A percentile compares a stretch with the other conserved stretches of the same genome.
Evolutionary conservation across 2,329 filamentous ascomycete species (phyloP).

Genomic region (Sporothrix sp.): DNA sequence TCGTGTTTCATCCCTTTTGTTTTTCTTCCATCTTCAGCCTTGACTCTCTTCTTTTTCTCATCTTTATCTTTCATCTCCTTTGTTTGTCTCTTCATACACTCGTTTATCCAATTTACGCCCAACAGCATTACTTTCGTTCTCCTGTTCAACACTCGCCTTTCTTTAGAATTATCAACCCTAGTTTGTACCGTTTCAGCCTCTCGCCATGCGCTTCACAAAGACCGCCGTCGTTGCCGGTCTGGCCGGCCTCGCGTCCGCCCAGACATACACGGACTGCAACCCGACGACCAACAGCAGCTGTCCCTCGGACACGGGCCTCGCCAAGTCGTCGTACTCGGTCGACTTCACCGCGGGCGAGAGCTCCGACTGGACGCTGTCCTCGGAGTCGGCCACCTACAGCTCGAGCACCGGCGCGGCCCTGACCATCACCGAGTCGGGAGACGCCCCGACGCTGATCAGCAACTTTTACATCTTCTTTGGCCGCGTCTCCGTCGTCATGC

Average conservation of each 20-base stretch:
- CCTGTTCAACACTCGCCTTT: neutral
- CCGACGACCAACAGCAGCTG: slow-evolving; percentile 1
- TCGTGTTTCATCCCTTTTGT: neutral
- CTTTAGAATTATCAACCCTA: too few relatives aligned
- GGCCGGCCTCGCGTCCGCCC: slow-evolving; percentile 2
- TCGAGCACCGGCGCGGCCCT: slow-evolving; percentile 10
- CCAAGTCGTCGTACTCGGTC: slow-evolving; percentile 6
- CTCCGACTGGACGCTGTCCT: slow-evolving; percentile 4
- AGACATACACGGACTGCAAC: slow-evolving; percentile 7
- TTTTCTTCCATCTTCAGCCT: neutral
- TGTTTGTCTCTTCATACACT: neutral
- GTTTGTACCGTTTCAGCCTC: too few relatives aligned
- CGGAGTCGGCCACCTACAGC: slow-evolving; percentile 7
- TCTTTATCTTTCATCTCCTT: neutral
- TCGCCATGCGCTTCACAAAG: neutral
- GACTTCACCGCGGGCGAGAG: slow-evolving; percentile 14
- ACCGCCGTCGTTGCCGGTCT: neutral
- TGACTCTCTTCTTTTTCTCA: neutral
- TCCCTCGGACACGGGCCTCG: neutral
- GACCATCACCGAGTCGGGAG: slow-evolving; percentile 14
- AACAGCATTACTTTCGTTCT: neutral
- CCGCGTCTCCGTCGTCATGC: slow-evolving; percentile 31
- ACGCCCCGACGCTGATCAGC: slow-evolving; percentile 37
- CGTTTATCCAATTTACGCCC: neutral
- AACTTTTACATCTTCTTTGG: slow-evolving; percentile 46